Conservation (phyloP, 164 flowering plant species). For the Piper betle region DNA sequence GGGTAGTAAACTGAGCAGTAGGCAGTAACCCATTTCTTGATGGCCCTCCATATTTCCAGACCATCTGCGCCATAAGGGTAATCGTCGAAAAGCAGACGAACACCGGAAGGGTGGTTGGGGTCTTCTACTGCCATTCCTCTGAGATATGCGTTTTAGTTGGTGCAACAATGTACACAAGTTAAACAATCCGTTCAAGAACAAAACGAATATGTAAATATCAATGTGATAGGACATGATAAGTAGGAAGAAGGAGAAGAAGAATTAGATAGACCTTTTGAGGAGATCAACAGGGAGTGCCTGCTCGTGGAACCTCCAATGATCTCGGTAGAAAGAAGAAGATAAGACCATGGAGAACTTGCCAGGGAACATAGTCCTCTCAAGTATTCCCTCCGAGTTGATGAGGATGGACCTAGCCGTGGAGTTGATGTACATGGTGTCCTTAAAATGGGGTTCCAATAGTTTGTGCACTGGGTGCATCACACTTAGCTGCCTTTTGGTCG, state of each 20-base stretch:
- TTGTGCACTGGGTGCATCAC: conserved; percentile 74
- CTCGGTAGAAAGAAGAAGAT: conserved; percentile 34
- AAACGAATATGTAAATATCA: too few species aligned
- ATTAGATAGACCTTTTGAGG: conserved; percentile 22
- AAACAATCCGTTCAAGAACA: too few species aligned
- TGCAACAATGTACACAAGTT: too few species aligned
- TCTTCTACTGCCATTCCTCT: conserved; percentile 40
- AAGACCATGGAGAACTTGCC: conserved; percentile 38
- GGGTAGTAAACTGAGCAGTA: conserved; percentile 41
- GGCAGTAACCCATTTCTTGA: conserved; percentile 36
- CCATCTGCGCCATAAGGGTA: conserved; percentile 36
- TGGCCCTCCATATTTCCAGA: conserved; percentile 38
- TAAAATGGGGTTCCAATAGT: conserved; percentile 79
- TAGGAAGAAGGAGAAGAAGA: too few species aligned
- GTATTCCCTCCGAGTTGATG: conserved; percentile 40
- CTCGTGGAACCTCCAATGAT: conserved; percentile 41
- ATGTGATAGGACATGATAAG: too few species aligned
- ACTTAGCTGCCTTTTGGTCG: conserved; percentile 74
- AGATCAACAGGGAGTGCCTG: conserved; percentile 67
- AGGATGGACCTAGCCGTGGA: conserved; percentile 41
- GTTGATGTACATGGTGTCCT: conserved; percentile 80
- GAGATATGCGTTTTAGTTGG: conserved; percentile 6
- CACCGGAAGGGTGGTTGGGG: conserved; percentile 17
- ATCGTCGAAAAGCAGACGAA: conserved; percentile 22
- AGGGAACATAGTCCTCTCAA: conserved; percentile 38